Evolutionary conservation across 2,329 filamentous ascomycete genomes (phyloP), one percentile per base, ranked within the genome.

Genomic region (Aspergillus brasiliensis): DNA sequence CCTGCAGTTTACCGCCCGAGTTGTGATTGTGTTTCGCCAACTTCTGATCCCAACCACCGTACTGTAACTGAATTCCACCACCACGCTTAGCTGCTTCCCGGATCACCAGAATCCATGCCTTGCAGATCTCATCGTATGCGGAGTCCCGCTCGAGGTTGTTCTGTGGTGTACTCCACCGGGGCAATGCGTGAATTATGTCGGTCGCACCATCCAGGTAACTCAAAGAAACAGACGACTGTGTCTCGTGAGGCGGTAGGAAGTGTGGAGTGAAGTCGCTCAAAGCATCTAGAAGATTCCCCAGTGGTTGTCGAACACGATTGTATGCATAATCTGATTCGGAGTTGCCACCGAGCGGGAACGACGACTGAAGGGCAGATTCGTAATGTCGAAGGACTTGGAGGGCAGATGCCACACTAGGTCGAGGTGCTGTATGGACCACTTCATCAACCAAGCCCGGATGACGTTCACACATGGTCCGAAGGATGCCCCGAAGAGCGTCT

Each of bases 221-320:
- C 51, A 99, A 83, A 2, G 93, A 97, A 13, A 89, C 84, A 28
- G 88, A 88, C n/a, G 91, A 82, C 73, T 97, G 93, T 2, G 86
- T 82, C 79, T 99, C 95, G 71, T 91, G 90, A 0, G 95, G 95
- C 11, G 95, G 95, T 2, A 99, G 86, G 71, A 96, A 99, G 75
- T 98, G 92, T 3, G 92, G 92, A 0, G 93, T 98, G 73, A 96
- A 99, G 73, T 99, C 95, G 74, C 90, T 89, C 47, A 99, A 83
- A 46, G 95, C 92, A 60, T 97, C 92, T 61, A 97, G 86, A 23
- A 99, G 84, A 59, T 91, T 88, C 25, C 87, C 81, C 17, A 98
- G 83, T 38, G 90, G 86, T 65, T 93, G 90, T 68, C 90, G 91
- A 57, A 98, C 91, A 68, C 95, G 88, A 74, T 97, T 96, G 76